These are phyloP conservation scores for Wickerhamomyces chambardii DNA, from an alignment of 805 yeast genomes.

Conservation along the genomic window DNA sequence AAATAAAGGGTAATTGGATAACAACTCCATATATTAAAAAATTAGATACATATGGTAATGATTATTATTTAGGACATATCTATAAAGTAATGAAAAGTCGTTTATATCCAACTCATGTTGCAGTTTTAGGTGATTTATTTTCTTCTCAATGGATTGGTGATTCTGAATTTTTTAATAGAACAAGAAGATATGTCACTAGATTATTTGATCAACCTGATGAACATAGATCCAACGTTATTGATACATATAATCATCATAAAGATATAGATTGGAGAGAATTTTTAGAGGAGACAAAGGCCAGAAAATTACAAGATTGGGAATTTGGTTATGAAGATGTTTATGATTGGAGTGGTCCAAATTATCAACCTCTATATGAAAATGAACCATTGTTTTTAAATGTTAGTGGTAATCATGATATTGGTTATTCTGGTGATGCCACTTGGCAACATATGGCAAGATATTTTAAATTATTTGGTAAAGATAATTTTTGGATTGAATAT, in stretches of 20 bases:
- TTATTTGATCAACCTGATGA: slow-evolving; percentile 50
- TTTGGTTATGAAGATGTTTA: slow-evolving; percentile 53
- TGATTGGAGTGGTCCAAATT: slow-evolving; percentile 48
- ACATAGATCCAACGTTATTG: slow-evolving; percentile 39
- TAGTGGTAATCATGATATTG: slow-evolving; percentile 94
- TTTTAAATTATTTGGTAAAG: slow-evolving; percentile 66
- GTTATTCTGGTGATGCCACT: slow-evolving; percentile 92
- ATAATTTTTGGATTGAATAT: slow-evolving; percentile 74
- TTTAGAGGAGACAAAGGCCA: slow-evolving; percentile 23
- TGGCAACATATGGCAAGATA: slow-evolving; percentile 84
- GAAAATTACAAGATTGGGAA: slow-evolving; percentile 24
- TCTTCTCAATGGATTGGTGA: slow-evolving; percentile 94
- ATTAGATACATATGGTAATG: slow-evolving; percentile 86
- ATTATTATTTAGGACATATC: slow-evolving; percentile 80
- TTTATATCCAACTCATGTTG: slow-evolving; percentile 69
- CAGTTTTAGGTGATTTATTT: slow-evolving; percentile 88
- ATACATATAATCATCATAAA: slow-evolving; percentile 38
- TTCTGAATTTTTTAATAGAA: slow-evolving; percentile 75
- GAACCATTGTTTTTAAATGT: slow-evolving; percentile 72
- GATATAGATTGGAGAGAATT: slow-evolving; percentile 46
- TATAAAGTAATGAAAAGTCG: slow-evolving; percentile 55
- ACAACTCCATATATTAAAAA: slow-evolving; percentile 62
- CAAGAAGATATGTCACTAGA: slow-evolving; percentile 64
- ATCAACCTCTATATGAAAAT: slow-evolving; percentile 21
- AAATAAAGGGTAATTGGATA: slow-evolving; percentile 83